These are phyloP conservation scores for Sanghuangporus baumii DNA, from an alignment of 1,284 basidiomycete genomes.

Conservation along the genomic window DNA sequence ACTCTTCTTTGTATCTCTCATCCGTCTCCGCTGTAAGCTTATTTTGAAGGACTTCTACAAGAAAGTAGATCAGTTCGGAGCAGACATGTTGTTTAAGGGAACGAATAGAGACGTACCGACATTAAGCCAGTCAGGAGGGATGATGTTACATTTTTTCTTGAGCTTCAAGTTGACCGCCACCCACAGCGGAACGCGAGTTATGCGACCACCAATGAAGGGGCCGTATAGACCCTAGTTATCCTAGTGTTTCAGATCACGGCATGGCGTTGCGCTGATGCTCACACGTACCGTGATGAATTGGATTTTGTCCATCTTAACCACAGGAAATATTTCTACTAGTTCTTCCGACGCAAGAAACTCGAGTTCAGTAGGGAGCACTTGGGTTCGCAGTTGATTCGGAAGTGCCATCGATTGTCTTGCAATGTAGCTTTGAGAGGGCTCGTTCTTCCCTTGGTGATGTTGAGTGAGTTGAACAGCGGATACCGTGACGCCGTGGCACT, in stretches of 20 bases:
- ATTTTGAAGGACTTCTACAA: slow-evolving; percentile 72
- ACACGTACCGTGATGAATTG: slow-evolving; percentile 75
- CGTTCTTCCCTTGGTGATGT: not conserved
- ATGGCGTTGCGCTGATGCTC: slow-evolving; percentile 14
- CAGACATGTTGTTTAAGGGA: not conserved
- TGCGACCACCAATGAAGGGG: slow-evolving; percentile 84
- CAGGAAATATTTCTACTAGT: slow-evolving; percentile 75
- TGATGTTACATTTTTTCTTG: slow-evolving; percentile 90
- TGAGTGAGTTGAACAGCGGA: no score
- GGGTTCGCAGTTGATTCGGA: slow-evolving; percentile 46
- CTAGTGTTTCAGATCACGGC: not conserved
- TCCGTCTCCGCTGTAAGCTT: slow-evolving; percentile 67
- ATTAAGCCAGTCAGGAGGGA: slow-evolving; percentile 85
- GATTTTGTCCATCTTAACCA: slow-evolving; percentile 83
- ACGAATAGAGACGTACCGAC: slow-evolving; percentile 52
- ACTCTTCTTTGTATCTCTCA: slow-evolving; percentile 40
- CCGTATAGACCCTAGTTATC: slow-evolving; percentile 78
- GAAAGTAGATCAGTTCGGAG: not conserved
- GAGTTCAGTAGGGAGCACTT: slow-evolving; percentile 73
- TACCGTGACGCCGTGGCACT: not conserved
- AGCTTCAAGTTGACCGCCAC: slow-evolving; percentile 90
- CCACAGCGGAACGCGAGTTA: slow-evolving; percentile 86
- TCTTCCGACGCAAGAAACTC: slow-evolving; percentile 83
- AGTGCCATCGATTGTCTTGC: slow-evolving; percentile 49
- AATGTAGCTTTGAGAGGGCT: not conserved